phyloP scores from a whole-genome alignment of 768 basidiomycete species.

The Lactarius trivialis region DNA sequence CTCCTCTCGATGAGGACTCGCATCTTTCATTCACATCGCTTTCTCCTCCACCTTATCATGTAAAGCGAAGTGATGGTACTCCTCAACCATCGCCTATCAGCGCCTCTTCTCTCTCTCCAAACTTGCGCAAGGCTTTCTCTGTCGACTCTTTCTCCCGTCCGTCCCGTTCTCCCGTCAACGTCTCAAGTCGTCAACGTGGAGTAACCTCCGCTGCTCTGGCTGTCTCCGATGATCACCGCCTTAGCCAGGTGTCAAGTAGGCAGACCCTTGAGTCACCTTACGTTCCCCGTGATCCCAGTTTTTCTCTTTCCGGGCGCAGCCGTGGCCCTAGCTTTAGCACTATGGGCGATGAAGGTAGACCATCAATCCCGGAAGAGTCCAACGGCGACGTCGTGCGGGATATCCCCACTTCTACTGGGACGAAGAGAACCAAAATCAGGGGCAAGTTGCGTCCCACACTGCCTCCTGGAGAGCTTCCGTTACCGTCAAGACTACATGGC shows the following conservation, averaged over 20 bases:
- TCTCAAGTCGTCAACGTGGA: slow-evolving; percentile 9
- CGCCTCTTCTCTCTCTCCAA: slow-evolving; percentile 31
- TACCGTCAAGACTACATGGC: slow-evolving; percentile 27
- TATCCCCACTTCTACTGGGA: not conserved
- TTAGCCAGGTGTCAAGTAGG: slow-evolving; percentile 5
- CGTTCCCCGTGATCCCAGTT: slow-evolving; percentile 34
- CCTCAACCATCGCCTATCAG: slow-evolving; percentile 21
- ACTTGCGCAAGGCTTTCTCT: slow-evolving; percentile 68
- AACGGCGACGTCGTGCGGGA: slow-evolving; percentile 48
- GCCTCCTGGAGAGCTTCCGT: slow-evolving; percentile 29
- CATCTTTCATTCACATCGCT: slow-evolving; percentile 31
- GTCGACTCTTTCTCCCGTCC: slow-evolving; percentile 63
- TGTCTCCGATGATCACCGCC: slow-evolving; percentile 8
- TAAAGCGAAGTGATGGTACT: slow-evolving; percentile 25
- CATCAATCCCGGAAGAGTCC: slow-evolving; percentile 38
- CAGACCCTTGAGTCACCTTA: slow-evolving; percentile 27
- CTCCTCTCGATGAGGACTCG: slow-evolving; percentile 36
- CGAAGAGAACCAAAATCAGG: slow-evolving; percentile 21
- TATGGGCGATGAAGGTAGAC: slow-evolving; percentile 36
- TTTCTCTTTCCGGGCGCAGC: slow-evolving; percentile 36
- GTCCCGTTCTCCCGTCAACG: slow-evolving; percentile 31
- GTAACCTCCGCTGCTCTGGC: not conserved
- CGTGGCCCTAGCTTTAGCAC: slow-evolving; percentile 54
- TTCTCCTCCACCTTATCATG: slow-evolving; percentile 24
- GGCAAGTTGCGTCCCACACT: slow-evolving; percentile 30